Evolutionary conservation across 192 early-diverging fungal species (phyloP).

Genomic region (Backusella tuberculispora): DNA sequence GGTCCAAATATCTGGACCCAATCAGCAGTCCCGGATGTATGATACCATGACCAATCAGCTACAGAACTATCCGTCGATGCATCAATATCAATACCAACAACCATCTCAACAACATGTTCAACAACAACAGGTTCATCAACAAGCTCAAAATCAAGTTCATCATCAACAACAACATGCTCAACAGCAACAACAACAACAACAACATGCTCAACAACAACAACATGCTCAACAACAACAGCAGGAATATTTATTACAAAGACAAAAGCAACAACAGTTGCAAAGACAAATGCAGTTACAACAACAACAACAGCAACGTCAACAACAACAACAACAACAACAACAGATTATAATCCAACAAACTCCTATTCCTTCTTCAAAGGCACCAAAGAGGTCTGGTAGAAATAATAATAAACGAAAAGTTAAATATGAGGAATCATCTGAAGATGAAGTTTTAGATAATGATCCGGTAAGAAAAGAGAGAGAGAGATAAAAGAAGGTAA

Average conservation of each 20-base stretch:
- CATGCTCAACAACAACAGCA: conserved; percentile 16
- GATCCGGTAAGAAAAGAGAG: not conserved
- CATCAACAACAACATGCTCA: not conserved
- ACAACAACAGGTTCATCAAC: not conserved
- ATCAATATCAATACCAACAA: not conserved
- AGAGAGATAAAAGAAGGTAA: not conserved
- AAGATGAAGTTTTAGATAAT: conserved; percentile 20
- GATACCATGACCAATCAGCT: conserved; percentile 10
- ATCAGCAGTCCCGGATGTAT: conserved; percentile 20
- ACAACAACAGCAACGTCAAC: not conserved
- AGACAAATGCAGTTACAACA: not conserved
- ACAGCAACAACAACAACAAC: conserved; percentile 10
- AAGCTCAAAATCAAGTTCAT: not conserved
- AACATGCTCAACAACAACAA: not conserved
- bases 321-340: conserved; percentile 5
- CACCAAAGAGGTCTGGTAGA: conserved; percentile 9
- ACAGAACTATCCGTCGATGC: conserved; percentile 18
- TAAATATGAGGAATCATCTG: conserved; percentile 19
- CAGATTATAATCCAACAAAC: not conserved
- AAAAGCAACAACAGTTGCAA: conserved; percentile 8
- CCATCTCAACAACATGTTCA: not conserved
- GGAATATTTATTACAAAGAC: not conserved
- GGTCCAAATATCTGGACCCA: conserved; percentile 26
- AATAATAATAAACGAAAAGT: conserved; percentile 13
- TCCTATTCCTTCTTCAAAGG: not conserved